Percentiles rank a stretch among this genome's conserved stretches.
Evolutionary conservation across 345 rosid genomes (phyloP).

Genomic region (Salix dunnii): DNA sequence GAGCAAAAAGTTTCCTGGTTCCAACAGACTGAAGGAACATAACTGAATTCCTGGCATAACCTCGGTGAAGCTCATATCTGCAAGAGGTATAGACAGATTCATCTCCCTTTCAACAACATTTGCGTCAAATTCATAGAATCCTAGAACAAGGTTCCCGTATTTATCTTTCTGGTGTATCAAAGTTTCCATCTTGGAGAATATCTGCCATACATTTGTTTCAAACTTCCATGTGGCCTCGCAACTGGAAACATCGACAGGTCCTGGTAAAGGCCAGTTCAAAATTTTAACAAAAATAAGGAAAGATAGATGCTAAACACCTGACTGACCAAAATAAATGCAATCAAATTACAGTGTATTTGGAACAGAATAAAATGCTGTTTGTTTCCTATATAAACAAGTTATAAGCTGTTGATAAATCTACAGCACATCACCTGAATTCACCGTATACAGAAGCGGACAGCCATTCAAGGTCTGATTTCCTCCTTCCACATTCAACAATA

Average conservation of each 20-base stretch:
- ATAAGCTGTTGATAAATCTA: neutral
- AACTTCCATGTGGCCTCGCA: slow-evolving; percentile 63
- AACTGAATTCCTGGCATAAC: slow-evolving; percentile 67
- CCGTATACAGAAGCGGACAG: slow-evolving; percentile 61
- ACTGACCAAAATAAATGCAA: neutral
- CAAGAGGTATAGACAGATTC: slow-evolving; percentile 68
- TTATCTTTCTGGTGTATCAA: slow-evolving; percentile 64
- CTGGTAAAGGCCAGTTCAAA: slow-evolving; percentile 36
- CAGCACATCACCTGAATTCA: slow-evolving; percentile 63
- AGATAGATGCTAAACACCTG: neutral
- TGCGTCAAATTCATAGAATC: slow-evolving; percentile 65
- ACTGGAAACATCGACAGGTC: slow-evolving; percentile 59
- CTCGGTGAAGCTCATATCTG: slow-evolving; percentile 65
- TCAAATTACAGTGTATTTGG: neutral
- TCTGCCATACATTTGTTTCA: slow-evolving; percentile 64
- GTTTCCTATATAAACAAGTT: neutral
- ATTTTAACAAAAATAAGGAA: neutral
- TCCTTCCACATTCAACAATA: slow-evolving; percentile 48
- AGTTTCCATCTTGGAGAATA: slow-evolving; percentile 80
- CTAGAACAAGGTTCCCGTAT: slow-evolving; percentile 63
- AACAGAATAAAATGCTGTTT: neutral
- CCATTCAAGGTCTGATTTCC: slow-evolving; percentile 60
- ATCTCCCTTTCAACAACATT: slow-evolving; percentile 65
- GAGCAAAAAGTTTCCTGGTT: slow-evolving; percentile 75
- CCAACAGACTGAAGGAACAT: slow-evolving; percentile 59